A percentile compares a stretch with the other conserved stretches of the same genome.
phyloP scores from a whole-genome alignment of 768 basidiomycete genomes.

The Tulasnella sp. region DNA sequence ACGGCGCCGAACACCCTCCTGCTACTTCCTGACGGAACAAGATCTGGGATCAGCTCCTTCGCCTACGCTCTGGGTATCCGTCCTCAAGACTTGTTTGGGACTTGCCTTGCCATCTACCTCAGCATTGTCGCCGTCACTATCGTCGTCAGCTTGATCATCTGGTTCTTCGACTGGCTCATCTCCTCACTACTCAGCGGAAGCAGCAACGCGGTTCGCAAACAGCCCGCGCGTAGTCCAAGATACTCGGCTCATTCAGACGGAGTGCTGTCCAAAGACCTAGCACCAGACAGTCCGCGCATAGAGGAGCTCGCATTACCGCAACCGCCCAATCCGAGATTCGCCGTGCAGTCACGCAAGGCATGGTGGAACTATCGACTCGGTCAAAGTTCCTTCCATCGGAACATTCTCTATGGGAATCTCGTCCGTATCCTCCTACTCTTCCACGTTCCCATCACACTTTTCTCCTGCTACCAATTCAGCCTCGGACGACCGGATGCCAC shows the following conservation, averaged over 20 bases:
- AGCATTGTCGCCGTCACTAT: slow-evolving; percentile 64
- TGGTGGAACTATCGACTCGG: slow-evolving; percentile 27
- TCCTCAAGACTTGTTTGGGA: slow-evolving; percentile 69
- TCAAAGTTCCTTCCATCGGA: slow-evolving; percentile 69
- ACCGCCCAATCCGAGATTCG: slow-evolving; percentile 1
- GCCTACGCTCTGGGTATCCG: slow-evolving; percentile 75
- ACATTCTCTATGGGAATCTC: slow-evolving; percentile 78
- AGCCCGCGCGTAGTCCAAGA: slow-evolving; percentile 22
- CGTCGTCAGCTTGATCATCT: slow-evolving; percentile 54
- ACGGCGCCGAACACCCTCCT: slow-evolving; percentile 55
- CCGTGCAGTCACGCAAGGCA: neutral
- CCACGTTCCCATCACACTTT: slow-evolving; percentile 88
- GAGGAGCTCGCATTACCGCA: slow-evolving; percentile 23
- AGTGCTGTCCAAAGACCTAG: slow-evolving; percentile 22
- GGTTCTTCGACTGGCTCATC: slow-evolving; percentile 53
- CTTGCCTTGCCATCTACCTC: slow-evolving; percentile 76
- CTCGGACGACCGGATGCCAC: slow-evolving; percentile 40
- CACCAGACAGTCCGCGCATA: slow-evolving; percentile 8
- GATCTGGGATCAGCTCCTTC: slow-evolving; percentile 65
- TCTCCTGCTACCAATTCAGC: slow-evolving; percentile 80
- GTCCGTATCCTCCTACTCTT: slow-evolving; percentile 84
- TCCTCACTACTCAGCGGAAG: slow-evolving; percentile 27
- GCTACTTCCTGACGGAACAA: slow-evolving; percentile 39
- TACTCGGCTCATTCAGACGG: slow-evolving; percentile 22
- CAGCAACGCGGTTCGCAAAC: slow-evolving; percentile 24